These are phyloP conservation scores for Pachysolen tannophilus DNA, from an alignment of 805 yeast genomes.

Conservation along the genomic window DNA sequence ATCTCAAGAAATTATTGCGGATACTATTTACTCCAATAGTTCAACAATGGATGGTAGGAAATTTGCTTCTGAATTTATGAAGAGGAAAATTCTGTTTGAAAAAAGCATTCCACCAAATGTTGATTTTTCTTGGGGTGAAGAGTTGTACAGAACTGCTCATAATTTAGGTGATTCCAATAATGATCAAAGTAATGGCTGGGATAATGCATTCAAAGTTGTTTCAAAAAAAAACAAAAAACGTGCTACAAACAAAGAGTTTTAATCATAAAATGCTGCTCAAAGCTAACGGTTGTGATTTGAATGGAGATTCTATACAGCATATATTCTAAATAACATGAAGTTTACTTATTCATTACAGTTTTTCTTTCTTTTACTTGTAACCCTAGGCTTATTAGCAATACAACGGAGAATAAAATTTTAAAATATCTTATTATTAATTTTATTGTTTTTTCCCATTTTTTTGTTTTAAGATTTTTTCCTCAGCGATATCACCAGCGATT, in stretches of 20 bases:
- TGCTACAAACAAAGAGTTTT: constrained; percentile 10
- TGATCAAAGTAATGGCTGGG: constrained; percentile 45
- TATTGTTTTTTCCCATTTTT: not conserved
- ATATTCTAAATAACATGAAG: no score
- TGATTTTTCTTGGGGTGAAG: constrained; percentile 65
- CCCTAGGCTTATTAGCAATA: no score
- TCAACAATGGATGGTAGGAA: constrained; percentile 91
- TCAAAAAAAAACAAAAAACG: constrained; percentile 50
- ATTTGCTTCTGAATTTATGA: constrained; percentile 84
- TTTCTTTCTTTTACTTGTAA: not conserved
- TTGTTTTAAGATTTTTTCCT: constrained; percentile 5
- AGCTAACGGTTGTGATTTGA: no score
- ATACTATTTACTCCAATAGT: constrained; percentile 82
- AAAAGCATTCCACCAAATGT: constrained; percentile 35
- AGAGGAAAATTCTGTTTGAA: constrained; percentile 70
- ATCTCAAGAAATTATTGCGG: constrained; percentile 80
- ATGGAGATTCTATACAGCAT: no score
- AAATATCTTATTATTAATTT: not conserved
- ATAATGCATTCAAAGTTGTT: constrained; percentile 46
- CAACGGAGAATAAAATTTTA: not conserved
- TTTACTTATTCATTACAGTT: not conserved
- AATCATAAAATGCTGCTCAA: no score
- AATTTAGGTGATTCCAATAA: constrained; percentile 11
- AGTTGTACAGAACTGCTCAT: constrained; percentile 28
- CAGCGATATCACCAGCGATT: constrained; percentile 7